Evolutionary conservation across 306 rosid species (phyloP).

Genomic region (Vigna mungo): DNA sequence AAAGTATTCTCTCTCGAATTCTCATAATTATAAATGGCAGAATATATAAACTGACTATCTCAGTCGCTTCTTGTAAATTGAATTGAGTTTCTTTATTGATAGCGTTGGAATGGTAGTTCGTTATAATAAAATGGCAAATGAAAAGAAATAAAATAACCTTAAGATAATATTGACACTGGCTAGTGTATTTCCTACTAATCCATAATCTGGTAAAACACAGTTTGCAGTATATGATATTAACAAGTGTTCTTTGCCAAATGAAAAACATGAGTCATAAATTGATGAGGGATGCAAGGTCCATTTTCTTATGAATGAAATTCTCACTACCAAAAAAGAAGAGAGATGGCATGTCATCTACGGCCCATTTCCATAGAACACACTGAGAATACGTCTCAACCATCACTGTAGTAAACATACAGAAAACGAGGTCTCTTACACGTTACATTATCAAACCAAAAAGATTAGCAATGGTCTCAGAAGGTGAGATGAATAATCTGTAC

Average conservation of each 20-base stretch:
- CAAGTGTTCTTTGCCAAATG: conserved; percentile 20
- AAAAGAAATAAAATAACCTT: not conserved
- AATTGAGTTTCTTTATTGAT: too few species aligned
- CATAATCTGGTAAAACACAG: not conserved
- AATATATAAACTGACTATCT: too few species aligned
- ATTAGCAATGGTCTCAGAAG: conserved; percentile 17
- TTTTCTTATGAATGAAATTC: conserved; percentile 25
- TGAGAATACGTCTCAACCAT: conserved; percentile 47
- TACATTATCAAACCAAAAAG: conserved; percentile 35
- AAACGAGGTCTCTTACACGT: conserved; percentile 52
- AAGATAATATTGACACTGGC: not conserved
- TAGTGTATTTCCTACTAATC: not conserved
- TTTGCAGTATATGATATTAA: not conserved
- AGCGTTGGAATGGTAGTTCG: too few species aligned
- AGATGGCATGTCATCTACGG: conserved; percentile 41
- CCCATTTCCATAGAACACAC: conserved; percentile 44
- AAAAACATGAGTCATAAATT: not conserved
- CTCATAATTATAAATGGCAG: too few species aligned
- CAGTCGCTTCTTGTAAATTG: too few species aligned
- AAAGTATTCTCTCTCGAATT: too few species aligned
- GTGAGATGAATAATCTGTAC: conserved; percentile 38
- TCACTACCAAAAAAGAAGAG: conserved; percentile 5
- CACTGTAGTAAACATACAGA: conserved; percentile 31
- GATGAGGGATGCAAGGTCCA: conserved; percentile 23
- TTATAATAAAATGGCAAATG: too few species aligned